phyloP scores from a whole-genome alignment of 2,329 filamentous ascomycete species.

The Aaosphaeria arxii region DNA sequence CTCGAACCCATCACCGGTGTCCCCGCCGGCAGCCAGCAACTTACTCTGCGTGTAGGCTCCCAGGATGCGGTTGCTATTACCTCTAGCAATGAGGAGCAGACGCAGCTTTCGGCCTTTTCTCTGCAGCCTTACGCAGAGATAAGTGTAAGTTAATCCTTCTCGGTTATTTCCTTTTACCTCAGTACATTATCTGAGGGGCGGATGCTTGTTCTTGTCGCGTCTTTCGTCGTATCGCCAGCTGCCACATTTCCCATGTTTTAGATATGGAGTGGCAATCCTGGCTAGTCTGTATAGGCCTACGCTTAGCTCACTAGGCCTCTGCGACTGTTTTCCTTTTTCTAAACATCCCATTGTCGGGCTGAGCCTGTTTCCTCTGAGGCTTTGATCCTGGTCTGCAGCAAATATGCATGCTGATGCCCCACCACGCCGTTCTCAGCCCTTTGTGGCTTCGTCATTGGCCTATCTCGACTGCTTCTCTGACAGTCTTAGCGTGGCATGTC shows the following conservation, averaged over 20 bases:
- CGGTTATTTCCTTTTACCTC: conserved; percentile 1
- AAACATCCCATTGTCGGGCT: conserved; percentile 1
- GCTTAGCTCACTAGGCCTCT: conserved; percentile 1
- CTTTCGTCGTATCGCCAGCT: conserved; percentile 23
- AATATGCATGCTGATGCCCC: conserved; percentile 14
- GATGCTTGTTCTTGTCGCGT: conserved; percentile 2
- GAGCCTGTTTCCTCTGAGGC: conserved; percentile 11
- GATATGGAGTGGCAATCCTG: conserved; percentile 9
- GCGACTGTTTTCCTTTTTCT: conserved; percentile 7
- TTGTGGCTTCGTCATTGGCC: conserved; percentile 10
- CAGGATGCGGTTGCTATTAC: conserved; percentile 64
- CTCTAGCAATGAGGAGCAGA: conserved; percentile 69
- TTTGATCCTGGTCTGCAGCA: conserved; percentile 12
- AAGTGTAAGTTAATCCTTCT: conserved; percentile 59
- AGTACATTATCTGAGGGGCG: too few species aligned
- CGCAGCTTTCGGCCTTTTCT: conserved; percentile 62
- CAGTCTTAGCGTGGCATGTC: conserved; percentile 7
- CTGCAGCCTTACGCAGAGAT: conserved; percentile 75
- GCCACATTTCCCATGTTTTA: conserved; percentile 24
- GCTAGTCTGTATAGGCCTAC: not conserved
- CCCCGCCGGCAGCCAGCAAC: conserved; percentile 72
- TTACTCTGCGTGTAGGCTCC: conserved; percentile 67
- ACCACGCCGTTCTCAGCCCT: conserved; percentile 14
- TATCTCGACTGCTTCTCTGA: conserved; percentile 6
- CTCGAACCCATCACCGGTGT: conserved; percentile 92